phyloP scores from a whole-genome alignment of 148 eudicot species.

The Bassia scoparia region DNA sequence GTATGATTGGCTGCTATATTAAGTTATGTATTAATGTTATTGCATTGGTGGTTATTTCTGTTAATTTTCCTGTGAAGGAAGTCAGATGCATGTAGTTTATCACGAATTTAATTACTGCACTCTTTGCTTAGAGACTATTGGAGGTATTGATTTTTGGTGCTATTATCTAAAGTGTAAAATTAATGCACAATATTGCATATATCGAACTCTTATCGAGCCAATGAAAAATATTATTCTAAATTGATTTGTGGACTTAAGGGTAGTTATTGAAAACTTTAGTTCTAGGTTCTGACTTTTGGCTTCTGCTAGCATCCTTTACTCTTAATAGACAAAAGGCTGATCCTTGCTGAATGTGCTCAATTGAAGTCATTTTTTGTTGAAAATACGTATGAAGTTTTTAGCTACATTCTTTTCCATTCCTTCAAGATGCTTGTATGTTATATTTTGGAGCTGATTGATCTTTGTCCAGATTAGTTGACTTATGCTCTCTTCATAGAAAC shows the following conservation, averaged over 20 bases:
- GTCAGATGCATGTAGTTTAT: constrained; percentile 1
- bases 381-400: background rate
- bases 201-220: no score
- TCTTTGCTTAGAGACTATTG: background rate
- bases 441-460: background rate
- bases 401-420: background rate
- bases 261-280: background rate
- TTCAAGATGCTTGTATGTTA: background rate
- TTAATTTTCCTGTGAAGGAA: background rate
- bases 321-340: background rate
- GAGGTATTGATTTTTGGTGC: background rate
- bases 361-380: background rate
- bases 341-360: background rate
- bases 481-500: background rate
- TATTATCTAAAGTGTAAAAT: no score
- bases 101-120: background rate
- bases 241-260: background rate
- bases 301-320: background rate
- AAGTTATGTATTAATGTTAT: background rate
- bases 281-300: background rate
- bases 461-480: background rate
- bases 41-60: background rate
- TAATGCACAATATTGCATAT: no score
- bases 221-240: background rate
- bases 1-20: background rate